These are phyloP conservation scores for Thraustochytrium striatum DNA, from an alignment of 352 stramenopile genomes.

Conservation along the genomic window DNA sequence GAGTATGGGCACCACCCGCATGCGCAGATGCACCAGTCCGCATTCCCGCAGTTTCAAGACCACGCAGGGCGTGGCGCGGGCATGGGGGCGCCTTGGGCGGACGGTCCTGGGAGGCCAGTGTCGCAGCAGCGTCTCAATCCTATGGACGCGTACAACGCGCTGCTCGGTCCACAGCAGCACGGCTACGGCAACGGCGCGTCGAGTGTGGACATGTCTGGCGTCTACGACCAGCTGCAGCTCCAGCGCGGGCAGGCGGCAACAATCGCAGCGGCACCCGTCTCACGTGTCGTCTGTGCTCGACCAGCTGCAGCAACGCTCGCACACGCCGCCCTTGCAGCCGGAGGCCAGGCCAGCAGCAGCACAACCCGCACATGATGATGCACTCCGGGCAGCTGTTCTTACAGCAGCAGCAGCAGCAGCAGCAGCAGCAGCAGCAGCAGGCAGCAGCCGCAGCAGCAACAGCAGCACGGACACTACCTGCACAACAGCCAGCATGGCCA, in stretches of 20 bases:
- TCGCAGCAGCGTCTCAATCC: not conserved
- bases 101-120: not conserved
- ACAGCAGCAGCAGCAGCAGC: not conserved
- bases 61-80: not conserved
- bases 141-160: not conserved
- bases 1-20: not conserved
- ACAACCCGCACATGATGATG: not conserved
- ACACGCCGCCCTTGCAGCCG: not conserved
- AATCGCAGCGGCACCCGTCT: not conserved
- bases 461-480: not conserved
- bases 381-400: not conserved
- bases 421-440: not conserved
- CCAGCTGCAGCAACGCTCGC: not conserved
- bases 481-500: not conserved
- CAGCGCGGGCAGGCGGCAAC: too few relatives aligned
- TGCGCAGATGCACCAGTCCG: not conserved
- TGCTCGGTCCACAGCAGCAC: not conserved
- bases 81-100: not conserved
- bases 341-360: not conserved
- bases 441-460: slow-evolving; percentile 48
- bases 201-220: too few relatives aligned
- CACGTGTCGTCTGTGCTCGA: not conserved
- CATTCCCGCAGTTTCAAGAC: not conserved
- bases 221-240: too few relatives aligned
- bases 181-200: not conserved